Evolutionary conservation across 139 green algal genomes (phyloP), one percentile per base, ranked within the genome.

Genomic region (Chlorella sp.): DNA sequence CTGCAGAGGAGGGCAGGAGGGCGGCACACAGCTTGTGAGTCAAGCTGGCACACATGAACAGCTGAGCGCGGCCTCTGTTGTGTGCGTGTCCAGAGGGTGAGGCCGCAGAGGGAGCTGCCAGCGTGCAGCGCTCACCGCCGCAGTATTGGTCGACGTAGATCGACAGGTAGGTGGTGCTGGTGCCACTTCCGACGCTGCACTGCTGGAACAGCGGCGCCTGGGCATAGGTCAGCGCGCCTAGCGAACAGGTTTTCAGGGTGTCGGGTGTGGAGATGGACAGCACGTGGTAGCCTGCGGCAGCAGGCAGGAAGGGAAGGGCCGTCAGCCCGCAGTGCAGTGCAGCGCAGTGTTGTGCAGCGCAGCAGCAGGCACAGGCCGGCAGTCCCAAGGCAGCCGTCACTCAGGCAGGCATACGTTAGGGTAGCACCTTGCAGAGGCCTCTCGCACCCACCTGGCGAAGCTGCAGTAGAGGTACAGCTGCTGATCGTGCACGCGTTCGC

Each of bases 111-210:
- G n/a, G n/a, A n/a, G n/a, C 46, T 54, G 46, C 46, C 46, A 11
- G 8, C 46, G 11, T 11, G 13, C 51, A 60, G 51, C 14, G 51
- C 51, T 60, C 51, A 60, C 51, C 51, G 51, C 51, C 77, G 56
- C 77, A 83, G 40, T 58, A 74, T 28, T 46, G 26, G 17, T 83
- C 40, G 28, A 83, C 77, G 41, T 74, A 83, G 16, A 83, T 5
- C 7, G 48, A 43, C 58, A 83, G 77, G 26, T 60, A 40, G 14
- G 77, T 83, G 58, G 77, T 32, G 38, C 8, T 9, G 58, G 17
- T 3, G 40, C n/a, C n/a, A n/a, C n/a, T n/a, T n/a, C n/a, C 20
- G 40, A 83, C 41, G 38, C 56, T 74, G 60, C 77, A 83, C 58
- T 43, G 40, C 60, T 64, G 60, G 30, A 83, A 83, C 20, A 83